phyloP scores from a whole-genome alignment of 805 yeast species.

The Lipomyces sp. region DNA sequence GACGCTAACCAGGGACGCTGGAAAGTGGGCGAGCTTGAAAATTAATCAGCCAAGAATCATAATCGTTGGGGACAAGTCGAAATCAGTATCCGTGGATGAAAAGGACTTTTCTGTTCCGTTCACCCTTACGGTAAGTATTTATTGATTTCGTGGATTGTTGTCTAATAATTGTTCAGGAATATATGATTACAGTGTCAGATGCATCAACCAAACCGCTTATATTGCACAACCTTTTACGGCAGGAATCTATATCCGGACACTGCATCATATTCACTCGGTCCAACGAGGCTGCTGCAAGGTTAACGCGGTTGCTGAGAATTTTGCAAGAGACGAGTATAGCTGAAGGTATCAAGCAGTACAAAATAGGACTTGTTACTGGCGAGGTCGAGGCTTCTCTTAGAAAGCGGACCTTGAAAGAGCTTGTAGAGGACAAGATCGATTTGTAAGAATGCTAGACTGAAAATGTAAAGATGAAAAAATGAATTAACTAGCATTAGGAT shows the following conservation, averaged over 20 bases:
- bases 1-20: conserved; percentile 91
- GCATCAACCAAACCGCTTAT: conserved; percentile 70
- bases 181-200: conserved; percentile 43
- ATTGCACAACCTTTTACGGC: conserved; percentile 59
- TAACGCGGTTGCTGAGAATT: conserved; percentile 62
- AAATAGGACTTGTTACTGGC: conserved; percentile 47
- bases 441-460: conserved; percentile 43
- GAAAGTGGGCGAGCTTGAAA: conserved; percentile 73
- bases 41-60: conserved; percentile 73
- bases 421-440: conserved; percentile 58
- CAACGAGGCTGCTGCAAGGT: conserved; percentile 84
- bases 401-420: conserved; percentile 60
- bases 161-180: conserved; percentile 39
- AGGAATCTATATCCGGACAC: conserved; percentile 46
- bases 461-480: neutral
- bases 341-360: conserved; percentile 15
- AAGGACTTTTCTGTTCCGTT: conserved; percentile 48
- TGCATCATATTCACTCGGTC: conserved; percentile 72
- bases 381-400: conserved; percentile 53
- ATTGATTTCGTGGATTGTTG: neutral
- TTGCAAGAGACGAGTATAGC: conserved; percentile 45
- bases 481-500: conserved; percentile 30
- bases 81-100: conserved; percentile 23
- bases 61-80: conserved; percentile 61
- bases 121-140: conserved; percentile 38